Evolutionary conservation across 257 asterid species (phyloP).

Genomic region (Paulownia fortunei): DNA sequence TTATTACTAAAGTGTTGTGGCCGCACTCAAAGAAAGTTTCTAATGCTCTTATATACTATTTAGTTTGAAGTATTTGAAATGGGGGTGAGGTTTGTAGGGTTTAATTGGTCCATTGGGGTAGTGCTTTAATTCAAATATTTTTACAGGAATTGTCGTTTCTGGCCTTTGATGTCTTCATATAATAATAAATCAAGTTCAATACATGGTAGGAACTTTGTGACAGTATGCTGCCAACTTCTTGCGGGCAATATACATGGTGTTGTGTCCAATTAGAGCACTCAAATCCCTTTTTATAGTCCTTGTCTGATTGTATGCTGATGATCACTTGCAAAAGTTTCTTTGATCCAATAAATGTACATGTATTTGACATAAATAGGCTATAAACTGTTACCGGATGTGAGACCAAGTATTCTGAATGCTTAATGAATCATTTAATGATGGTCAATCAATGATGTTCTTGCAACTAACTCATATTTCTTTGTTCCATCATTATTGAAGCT

Average conservation of each 20-base stretch:
- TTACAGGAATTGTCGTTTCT: neutral
- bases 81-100: conserved; percentile 5
- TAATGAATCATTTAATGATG: conserved; percentile 19
- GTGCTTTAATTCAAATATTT: neutral
- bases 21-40: neutral
- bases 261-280: conserved; percentile 4
- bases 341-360: conserved; percentile 5
- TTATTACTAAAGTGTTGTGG: neutral
- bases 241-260: too few relatives aligned
- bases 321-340: neutral
- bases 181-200: too few relatives aligned
- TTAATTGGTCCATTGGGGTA: neutral
- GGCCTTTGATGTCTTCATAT: neutral
- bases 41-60: neutral
- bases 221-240: conserved; percentile 7
- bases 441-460: conserved; percentile 17
- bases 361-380: neutral
- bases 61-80: conserved; percentile 5
- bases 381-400: conserved; percentile 15
- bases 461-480: conserved; percentile 35
- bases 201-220: neutral
- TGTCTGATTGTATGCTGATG: conserved; percentile 14
- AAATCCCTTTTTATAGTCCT: neutral
- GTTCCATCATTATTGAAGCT: conserved; percentile 57
- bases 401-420: conserved; percentile 18